A percentile compares a stretch with the other conserved stretches of the same genome.
phyloP scores from a whole-genome alignment of 2,329 filamentous ascomycete genomes.

The Stagonosporopsis cucurbitacearum region DNA sequence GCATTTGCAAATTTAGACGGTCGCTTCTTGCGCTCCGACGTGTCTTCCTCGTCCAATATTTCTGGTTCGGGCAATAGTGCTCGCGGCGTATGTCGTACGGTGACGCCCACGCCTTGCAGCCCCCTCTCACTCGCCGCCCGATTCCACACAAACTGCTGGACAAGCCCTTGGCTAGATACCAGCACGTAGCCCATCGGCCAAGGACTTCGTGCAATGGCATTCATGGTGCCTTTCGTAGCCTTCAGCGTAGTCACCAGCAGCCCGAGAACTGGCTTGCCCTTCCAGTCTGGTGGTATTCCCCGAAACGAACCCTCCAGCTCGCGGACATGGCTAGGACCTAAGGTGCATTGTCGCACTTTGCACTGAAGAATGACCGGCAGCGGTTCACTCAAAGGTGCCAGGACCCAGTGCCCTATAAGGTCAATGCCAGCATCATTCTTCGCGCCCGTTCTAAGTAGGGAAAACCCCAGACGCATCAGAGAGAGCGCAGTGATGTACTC shows the following conservation, averaged over 20 bases:
- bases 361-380: constrained; percentile 67
- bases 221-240: constrained; percentile 79
- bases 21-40: constrained; percentile 4
- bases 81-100: constrained; percentile 39
- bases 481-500: constrained; percentile 71
- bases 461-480: constrained; percentile 68
- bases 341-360: constrained; percentile 63
- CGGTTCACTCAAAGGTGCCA: constrained; percentile 50
- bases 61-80: constrained; percentile 18
- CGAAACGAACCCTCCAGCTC: constrained; percentile 81
- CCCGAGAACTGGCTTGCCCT: constrained; percentile 67
- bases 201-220: constrained; percentile 70
- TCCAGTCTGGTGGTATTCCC: constrained; percentile 76
- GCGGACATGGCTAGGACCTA: constrained; percentile 67
- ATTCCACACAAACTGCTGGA: constrained; percentile 79
- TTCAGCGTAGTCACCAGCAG: constrained; percentile 72
- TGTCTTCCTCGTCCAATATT: constrained; percentile 13
- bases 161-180: constrained; percentile 62
- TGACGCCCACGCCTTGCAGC: constrained; percentile 60
- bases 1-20: constrained; percentile 23
- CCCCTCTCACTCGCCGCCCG: constrained; percentile 66
- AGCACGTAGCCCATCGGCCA: constrained; percentile 76
- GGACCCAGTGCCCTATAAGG: constrained; percentile 72
- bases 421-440: constrained; percentile 75
- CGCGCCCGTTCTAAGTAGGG: constrained; percentile 69